These are phyloP conservation scores for Candolleomyces efflorescens DNA, from an alignment of 768 basidiomycete species.

Conservation along the genomic window DNA sequence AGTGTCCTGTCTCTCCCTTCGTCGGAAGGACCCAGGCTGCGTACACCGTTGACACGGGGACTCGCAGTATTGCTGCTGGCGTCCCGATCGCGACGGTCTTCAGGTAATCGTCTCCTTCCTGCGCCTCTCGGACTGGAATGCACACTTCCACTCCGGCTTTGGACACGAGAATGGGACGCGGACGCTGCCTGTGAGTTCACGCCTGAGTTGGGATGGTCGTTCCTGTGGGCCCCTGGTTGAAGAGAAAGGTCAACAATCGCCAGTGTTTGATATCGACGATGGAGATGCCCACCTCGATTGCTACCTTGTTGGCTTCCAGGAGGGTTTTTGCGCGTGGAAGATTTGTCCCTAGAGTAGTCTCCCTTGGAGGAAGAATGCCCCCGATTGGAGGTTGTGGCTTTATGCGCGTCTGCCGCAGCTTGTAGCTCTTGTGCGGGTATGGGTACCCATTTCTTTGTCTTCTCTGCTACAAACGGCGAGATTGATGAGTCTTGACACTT, in stretches of 20 bases:
- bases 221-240: too few species aligned
- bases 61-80: slow-evolving; percentile 1
- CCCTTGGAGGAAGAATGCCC: background rate
- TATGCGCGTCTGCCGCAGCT: slow-evolving; percentile 42
- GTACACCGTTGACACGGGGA: background rate
- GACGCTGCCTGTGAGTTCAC: slow-evolving; percentile 15
- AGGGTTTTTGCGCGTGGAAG: background rate
- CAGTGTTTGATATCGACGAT: background rate
- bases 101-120: slow-evolving; percentile 38
- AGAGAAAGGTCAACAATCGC: background rate
- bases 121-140: slow-evolving; percentile 18
- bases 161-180: slow-evolving; percentile 27
- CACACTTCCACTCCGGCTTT: slow-evolving; percentile 31
- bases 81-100: slow-evolving; percentile 19
- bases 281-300: background rate
- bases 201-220: background rate
- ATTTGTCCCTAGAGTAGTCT: background rate
- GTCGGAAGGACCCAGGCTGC: background rate
- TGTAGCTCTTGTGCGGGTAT: slow-evolving; percentile 54
- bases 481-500: background rate
- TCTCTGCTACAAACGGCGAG: slow-evolving; percentile 36
- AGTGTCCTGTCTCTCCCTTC: background rate
- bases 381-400: slow-evolving; percentile 1
- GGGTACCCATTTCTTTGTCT: slow-evolving; percentile 53
- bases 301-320: background rate